Percentiles rank a stretch among this genome's conserved stretches.
phyloP scores from a whole-genome alignment of 2,329 filamentous ascomycete genomes.

The Mycosphaerelloides madeirae region DNA sequence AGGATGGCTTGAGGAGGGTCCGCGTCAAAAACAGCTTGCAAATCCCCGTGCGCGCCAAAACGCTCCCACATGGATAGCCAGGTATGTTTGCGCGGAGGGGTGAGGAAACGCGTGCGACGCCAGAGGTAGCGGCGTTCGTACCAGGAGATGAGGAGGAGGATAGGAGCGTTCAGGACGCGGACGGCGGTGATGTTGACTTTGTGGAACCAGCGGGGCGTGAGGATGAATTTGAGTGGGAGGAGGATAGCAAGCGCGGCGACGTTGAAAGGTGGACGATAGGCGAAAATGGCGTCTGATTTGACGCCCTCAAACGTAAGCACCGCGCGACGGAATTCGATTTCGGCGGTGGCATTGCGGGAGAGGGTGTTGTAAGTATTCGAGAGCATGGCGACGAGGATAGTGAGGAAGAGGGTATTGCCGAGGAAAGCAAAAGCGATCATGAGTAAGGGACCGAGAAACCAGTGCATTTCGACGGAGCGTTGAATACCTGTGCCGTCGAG shows the following conservation, averaged over 20 bases:
- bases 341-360: slow-evolving; percentile 69
- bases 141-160: slow-evolving; percentile 65
- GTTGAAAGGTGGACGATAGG: slow-evolving; percentile 79
- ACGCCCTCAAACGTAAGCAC: slow-evolving; percentile 82
- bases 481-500: slow-evolving; percentile 63
- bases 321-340: slow-evolving; percentile 75
- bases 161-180: slow-evolving; percentile 67
- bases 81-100: slow-evolving; percentile 37
- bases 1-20: slow-evolving; percentile 57
- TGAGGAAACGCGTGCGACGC: slow-evolving; percentile 38
- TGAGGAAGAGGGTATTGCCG: slow-evolving; percentile 83
- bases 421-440: slow-evolving; percentile 84
- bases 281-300: slow-evolving; percentile 77
- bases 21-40: slow-evolving; percentile 68
- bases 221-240: slow-evolving; percentile 70
- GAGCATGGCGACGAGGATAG: slow-evolving; percentile 80
- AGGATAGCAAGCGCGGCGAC: slow-evolving; percentile 69
- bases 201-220: slow-evolving; percentile 81
- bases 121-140: slow-evolving; percentile 68
- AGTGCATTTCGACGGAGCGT: slow-evolving; percentile 65
- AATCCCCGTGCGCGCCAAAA: slow-evolving; percentile 66
- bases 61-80: slow-evolving; percentile 58
- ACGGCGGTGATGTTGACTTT: slow-evolving; percentile 79
- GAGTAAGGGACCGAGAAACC: slow-evolving; percentile 69
- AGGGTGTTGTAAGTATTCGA: slow-evolving; percentile 79